These are phyloP conservation scores for Chalciporus chontae DNA, from an alignment of 768 basidiomycete species.

Conservation along the genomic window DNA sequence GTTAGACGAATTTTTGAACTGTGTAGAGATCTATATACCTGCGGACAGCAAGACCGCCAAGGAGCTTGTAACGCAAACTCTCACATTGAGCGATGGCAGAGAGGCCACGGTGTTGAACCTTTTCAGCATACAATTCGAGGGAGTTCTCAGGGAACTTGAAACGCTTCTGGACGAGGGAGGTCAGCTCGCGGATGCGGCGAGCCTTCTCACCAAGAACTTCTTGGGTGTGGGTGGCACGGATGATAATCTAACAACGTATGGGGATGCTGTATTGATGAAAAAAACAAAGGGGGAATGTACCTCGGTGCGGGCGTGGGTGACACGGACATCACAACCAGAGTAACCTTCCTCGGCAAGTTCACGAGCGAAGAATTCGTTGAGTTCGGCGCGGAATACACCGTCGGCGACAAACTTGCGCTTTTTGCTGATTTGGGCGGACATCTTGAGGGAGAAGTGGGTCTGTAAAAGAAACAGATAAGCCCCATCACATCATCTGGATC, in stretches of 20 bases:
- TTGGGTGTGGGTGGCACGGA: slow-evolving; percentile 98
- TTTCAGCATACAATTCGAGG: slow-evolving; percentile 98
- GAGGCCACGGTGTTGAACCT: slow-evolving; percentile 96
- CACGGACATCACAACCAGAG: slow-evolving; percentile 99
- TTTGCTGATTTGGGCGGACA: slow-evolving; percentile 91
- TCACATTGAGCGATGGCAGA: slow-evolving; percentile 99
- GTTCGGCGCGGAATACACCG: slow-evolving; percentile 98
- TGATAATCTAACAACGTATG: slow-evolving; percentile 73
- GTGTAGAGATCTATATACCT: slow-evolving; percentile 52
- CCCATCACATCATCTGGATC: slow-evolving; percentile 16
- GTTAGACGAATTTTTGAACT: neutral
- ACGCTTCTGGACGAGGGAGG: slow-evolving; percentile 96
- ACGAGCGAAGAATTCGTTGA: slow-evolving; percentile 97
- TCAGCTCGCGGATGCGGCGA: slow-evolving; percentile 97
- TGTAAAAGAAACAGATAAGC: slow-evolving; percentile 21
- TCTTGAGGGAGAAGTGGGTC: slow-evolving; percentile 37
- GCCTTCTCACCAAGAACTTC: slow-evolving; percentile 99
- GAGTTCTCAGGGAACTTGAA: slow-evolving; percentile 99
- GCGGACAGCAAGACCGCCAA: slow-evolving; percentile 98
- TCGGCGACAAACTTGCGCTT: slow-evolving; percentile 98
- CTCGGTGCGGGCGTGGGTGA: slow-evolving; percentile 98
- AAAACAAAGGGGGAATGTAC: slow-evolving; percentile 37
- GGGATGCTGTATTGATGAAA: neutral
- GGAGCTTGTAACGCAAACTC: slow-evolving; percentile 96
- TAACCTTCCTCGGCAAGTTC: slow-evolving; percentile 99